Percentiles rank a stretch among this genome's conserved stretches.
These are phyloP conservation scores for Eucalyptus caleyi DNA, from an alignment of 345 rosid genomes.

Conservation along the genomic window DNA sequence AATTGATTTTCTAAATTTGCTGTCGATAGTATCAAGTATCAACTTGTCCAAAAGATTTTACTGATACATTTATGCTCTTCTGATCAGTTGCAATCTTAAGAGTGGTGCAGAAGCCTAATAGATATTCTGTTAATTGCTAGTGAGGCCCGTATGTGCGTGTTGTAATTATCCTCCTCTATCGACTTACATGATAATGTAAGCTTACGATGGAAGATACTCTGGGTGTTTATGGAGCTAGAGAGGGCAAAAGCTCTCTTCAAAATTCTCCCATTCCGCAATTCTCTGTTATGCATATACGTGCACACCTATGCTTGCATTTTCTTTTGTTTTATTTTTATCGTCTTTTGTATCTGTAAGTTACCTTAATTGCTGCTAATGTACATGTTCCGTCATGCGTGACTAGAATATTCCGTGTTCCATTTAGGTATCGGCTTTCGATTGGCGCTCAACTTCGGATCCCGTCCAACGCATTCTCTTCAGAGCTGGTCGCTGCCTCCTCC, in stretches of 20 bases:
- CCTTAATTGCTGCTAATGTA: background rate
- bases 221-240: background rate
- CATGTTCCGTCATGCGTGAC: background rate
- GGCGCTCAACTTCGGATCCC: slow-evolving; percentile 90
- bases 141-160: background rate
- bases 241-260: background rate
- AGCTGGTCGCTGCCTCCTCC: slow-evolving; percentile 93
- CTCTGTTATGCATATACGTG: background rate
- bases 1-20: background rate
- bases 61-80: background rate
- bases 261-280: background rate
- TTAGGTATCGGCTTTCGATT: slow-evolving; percentile 85
- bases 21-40: background rate
- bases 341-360: background rate
- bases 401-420: background rate
- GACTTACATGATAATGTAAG: background rate
- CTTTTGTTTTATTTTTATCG: background rate
- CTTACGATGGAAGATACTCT: background rate
- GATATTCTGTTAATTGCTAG: background rate
- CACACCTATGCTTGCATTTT: background rate
- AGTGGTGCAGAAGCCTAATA: background rate
- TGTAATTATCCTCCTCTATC: background rate
- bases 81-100: background rate
- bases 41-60: background rate
- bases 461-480: slow-evolving; percentile 71